A percentile compares a stretch with the other conserved stretches of the same genome.
phyloP scores from a whole-genome alignment of 1,139 yeast species.

The Hanseniaspora uvarum region DNA sequence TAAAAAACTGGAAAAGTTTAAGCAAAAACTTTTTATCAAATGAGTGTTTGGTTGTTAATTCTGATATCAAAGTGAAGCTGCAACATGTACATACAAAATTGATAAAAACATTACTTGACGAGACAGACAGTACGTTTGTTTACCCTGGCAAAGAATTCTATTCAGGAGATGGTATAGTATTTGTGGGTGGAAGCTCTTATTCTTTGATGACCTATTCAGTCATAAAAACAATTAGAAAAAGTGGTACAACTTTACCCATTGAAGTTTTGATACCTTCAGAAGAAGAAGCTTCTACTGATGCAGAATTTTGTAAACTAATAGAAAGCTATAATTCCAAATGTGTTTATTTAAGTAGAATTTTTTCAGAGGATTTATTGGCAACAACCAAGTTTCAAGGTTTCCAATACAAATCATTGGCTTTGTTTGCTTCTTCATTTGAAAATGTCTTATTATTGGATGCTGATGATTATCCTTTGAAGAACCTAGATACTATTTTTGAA shows the following conservation, averaged over 20 bases:
- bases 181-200: slow-evolving; percentile 72
- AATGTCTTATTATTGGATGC: slow-evolving; percentile 68
- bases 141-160: slow-evolving; percentile 37
- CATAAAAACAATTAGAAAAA: slow-evolving; percentile 50
- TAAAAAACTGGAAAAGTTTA: background rate
- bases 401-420: slow-evolving; percentile 68
- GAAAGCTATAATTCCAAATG: slow-evolving; percentile 55
- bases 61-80: background rate
- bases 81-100: background rate
- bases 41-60: slow-evolving; percentile 7
- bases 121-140: background rate
- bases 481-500: slow-evolving; percentile 46
- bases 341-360: slow-evolving; percentile 47
- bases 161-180: slow-evolving; percentile 67
- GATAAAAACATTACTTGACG: background rate
- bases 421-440: slow-evolving; percentile 66
- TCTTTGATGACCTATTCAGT: slow-evolving; percentile 63
- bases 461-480: slow-evolving; percentile 57
- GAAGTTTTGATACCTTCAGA: slow-evolving; percentile 65
- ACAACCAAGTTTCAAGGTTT: slow-evolving; percentile 56
- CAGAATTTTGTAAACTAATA: slow-evolving; percentile 52
- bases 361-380: slow-evolving; percentile 39
- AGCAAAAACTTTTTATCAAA: background rate
- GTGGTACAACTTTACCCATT: slow-evolving; percentile 59
- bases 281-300: slow-evolving; percentile 50